Base-by-base conservation (phyloP, 1,284 basidiomycete genomes). In the Termitomyces sp. region DNA sequence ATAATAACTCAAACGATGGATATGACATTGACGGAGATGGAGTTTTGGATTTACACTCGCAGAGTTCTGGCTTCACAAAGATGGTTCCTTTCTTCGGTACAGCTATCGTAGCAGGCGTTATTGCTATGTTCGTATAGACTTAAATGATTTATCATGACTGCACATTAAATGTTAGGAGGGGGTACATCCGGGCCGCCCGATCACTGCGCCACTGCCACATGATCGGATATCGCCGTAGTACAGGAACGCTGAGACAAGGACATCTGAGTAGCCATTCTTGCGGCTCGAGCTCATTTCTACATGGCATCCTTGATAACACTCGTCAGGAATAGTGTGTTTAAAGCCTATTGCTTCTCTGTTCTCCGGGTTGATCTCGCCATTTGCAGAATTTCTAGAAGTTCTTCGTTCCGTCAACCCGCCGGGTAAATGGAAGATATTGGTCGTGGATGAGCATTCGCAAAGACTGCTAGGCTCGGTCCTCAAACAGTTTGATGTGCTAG, bases 401-500 rank as follows among this genome's bases (percentile, higher is more conserved):
- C 87, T 92, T 66, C 81, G 88, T 69, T 89, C 87, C 48, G 83
- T 92, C 45, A 85, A 91, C 65, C 90, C 91, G 2, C 82, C 85
- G 7, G 82, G 82, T 55, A 75, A 82, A 80, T 99, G 96, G 96
- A 99, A 99, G 82, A 89, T 96, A 64, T 82, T 99, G 48, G 92
- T 99, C 57, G 91, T 98, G 41, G 96, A 99, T 71, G 88, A 94
- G 59, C 84, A 93, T 73, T 90, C 94, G 30, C 89, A 94, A 71
- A 83, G 82, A 66, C 77, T 98, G 54, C 74, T 99, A 53, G 82
- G 88, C 57, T 84, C 88, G 1, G 93, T 96, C 4, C 81, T 98
- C 66, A 95, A 94, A 72, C 88, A 93, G 69, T 92, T 91, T 66
- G 94, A 98, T 68, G 90, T 98, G 54, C 71, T 98, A 52, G 87